Base-by-base conservation (phyloP, 352 stramenopile genomes). In the Pilasporangium apinafurcum region DNA sequence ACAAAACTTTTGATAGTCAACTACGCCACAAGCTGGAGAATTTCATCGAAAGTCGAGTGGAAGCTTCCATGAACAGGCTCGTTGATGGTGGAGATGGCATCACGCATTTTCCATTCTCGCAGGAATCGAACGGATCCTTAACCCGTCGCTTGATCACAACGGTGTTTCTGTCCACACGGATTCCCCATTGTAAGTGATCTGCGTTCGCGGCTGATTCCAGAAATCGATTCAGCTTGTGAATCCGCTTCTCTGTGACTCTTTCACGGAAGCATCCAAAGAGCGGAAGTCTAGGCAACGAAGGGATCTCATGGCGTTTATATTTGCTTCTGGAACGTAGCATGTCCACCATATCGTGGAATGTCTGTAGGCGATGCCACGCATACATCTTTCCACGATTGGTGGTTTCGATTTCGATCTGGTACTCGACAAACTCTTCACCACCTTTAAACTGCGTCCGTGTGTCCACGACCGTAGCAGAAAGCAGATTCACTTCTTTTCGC, bases 371-470 rank as follows among this genome's bases (percentile, higher is more conserved):
- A 33, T 77, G 62, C 65, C 65, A 77, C 32, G 67, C 65, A 28
- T 49, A 77, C 17, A 77, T 45, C 22, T 56, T 65, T 25, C 65
- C 65, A 26, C 51, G 65, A 26, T 55, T 65, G 40, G 56, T 61
- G 21, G 62, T 73, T 35, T 77, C 65, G 27, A 77, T 68, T 44
- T 65, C 53, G 14, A 77, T 59, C 45, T 71, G 68, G 65, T 71
- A 77, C 61, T 77, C 62, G 39, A 77, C 65, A 40, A 77, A 70
- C 45, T 67, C 51, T 16, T 56, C 56, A 22, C 56, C 61, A 45
- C 64, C 61, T 21, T 49, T 51, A 43, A 58, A 64, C 1, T 48
- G 63, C 29, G 67, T 62, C 29, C 61, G 61, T 20, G 52, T 71
- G 41, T 71, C 61, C 1, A 71, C 53, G 28, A 71, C 56, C 32